phyloP scores from a whole-genome alignment of 2,329 filamentous ascomycete species.

The Claviceps arundinis region DNA sequence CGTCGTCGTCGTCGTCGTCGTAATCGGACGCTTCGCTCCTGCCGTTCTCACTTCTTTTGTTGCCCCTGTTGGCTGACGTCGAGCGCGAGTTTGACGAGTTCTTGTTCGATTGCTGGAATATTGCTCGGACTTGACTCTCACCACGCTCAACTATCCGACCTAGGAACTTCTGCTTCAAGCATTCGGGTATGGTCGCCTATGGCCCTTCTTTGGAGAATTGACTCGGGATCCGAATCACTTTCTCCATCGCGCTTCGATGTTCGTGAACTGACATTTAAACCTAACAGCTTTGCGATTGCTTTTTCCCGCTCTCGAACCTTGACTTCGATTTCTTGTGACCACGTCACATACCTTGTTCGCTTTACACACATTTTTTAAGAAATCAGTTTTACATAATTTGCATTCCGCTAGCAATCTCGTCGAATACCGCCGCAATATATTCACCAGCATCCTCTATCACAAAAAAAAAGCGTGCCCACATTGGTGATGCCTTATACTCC shows the following conservation, averaged over 20 bases:
- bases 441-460: background rate
- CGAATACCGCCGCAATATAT: background rate
- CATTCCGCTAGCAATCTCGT: background rate
- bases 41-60: background rate
- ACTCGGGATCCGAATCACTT: background rate
- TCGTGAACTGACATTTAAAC: background rate
- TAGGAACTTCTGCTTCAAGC: background rate
- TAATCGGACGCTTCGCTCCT: conserved; percentile 3
- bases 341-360: background rate
- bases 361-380: conserved; percentile 1
- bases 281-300: background rate
- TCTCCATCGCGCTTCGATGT: background rate
- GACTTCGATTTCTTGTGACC: background rate
- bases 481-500: conserved; percentile 78
- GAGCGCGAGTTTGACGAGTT: background rate
- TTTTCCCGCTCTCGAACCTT: background rate
- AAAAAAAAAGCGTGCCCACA: conserved; percentile 10
- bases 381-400: background rate
- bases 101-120: conserved; percentile 26
- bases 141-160: background rate
- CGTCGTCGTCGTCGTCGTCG: background rate
- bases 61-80: background rate
- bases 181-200: background rate
- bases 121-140: conserved; percentile 18
- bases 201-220: background rate